Evolutionary conservation across 345 rosid species (phyloP).

Genomic region (Citrus maxima): DNA sequence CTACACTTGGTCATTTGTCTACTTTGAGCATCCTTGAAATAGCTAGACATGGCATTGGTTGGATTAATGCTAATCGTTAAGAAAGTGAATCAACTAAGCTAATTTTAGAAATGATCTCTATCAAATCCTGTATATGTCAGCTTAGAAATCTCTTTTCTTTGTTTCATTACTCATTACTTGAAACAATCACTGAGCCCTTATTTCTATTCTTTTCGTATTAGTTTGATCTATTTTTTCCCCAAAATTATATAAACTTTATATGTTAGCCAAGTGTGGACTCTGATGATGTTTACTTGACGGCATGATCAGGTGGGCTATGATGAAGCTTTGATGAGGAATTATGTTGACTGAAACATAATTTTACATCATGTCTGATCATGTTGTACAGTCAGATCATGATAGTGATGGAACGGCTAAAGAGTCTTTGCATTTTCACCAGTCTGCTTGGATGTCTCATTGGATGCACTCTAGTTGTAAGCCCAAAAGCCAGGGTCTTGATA

Average conservation of each 20-base stretch:
- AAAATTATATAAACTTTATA: background rate
- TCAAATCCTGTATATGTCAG: background rate
- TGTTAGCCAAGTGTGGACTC: background rate
- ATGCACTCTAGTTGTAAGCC: conserved; percentile 22
- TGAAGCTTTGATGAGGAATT: conserved; percentile 11
- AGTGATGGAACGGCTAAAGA: conserved; percentile 22
- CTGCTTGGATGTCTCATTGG: conserved; percentile 78
- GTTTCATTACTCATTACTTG: background rate
- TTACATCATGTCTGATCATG: conserved; percentile 38
- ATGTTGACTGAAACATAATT: background rate
- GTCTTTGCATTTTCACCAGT: conserved; percentile 36
- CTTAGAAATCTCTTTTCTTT: background rate
- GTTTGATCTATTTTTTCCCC: background rate
- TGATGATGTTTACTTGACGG: conserved; percentile 15
- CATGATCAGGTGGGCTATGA: conserved; percentile 24
- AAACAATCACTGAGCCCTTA: background rate
- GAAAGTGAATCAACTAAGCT: background rate
- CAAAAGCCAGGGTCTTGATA: conserved; percentile 13
- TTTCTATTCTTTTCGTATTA: background rate
- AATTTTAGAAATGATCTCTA: background rate
- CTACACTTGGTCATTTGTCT: background rate
- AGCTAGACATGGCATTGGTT: background rate
- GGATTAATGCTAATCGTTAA: background rate
- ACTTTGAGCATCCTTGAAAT: background rate
- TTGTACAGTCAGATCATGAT: conserved; percentile 18